Percentiles rank a stretch among this genome's conserved stretches.
Conservation (phyloP, 2,329 filamentous ascomycete species). For the Phaeoacremonium minimum region DNA sequence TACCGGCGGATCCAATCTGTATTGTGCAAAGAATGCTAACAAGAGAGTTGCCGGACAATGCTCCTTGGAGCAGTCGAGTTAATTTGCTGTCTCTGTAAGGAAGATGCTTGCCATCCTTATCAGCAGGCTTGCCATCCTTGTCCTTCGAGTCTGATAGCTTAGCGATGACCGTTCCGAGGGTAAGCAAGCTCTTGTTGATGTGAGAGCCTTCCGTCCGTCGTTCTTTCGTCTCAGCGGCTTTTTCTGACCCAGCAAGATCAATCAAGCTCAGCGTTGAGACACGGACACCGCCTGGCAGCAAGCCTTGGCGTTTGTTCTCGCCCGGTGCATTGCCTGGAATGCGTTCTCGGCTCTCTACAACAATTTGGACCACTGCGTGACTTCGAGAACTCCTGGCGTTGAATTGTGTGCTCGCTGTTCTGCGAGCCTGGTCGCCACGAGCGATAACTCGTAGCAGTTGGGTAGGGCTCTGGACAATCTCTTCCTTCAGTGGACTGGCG, state of each 20-base stretch:
- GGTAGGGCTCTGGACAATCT: constrained; percentile 97
- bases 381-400: constrained; percentile 95
- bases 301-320: constrained; percentile 56
- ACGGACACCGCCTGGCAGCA: constrained; percentile 82
- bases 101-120: constrained; percentile 87
- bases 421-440: constrained; percentile 82
- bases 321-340: constrained; percentile 46
- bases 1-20: constrained; percentile 76
- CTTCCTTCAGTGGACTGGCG: constrained; percentile 91
- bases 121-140: constrained; percentile 65
- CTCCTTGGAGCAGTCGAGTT: constrained; percentile 85
- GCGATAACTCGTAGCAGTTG: constrained; percentile 93
- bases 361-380: constrained; percentile 97
- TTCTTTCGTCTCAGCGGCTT: constrained; percentile 93
- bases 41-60: constrained; percentile 86
- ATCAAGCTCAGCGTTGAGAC: constrained; percentile 95
- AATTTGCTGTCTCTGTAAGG: constrained; percentile 98
- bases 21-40: constrained; percentile 98
- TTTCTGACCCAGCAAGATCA: constrained; percentile 92
- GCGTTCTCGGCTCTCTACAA: constrained; percentile 92
- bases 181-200: constrained; percentile 97
- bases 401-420: constrained; percentile 93
- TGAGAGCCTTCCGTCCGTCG: constrained; percentile 91
- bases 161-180: constrained; percentile 90
- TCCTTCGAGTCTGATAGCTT: constrained; percentile 88